Conservation (phyloP, 2,329 filamentous ascomycete species). For the Shiraia bambusicola region DNA sequence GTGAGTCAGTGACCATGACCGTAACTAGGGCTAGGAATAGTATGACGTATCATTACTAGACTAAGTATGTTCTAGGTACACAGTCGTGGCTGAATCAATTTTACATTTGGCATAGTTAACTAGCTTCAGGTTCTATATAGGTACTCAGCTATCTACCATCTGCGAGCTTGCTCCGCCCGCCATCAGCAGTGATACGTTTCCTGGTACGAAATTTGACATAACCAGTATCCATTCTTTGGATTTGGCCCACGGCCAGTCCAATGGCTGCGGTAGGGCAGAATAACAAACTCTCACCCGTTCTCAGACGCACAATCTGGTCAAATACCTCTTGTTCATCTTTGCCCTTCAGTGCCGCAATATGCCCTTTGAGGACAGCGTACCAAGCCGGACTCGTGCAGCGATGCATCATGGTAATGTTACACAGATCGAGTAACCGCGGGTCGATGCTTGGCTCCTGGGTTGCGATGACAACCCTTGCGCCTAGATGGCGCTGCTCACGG, state of each 20-base stretch:
- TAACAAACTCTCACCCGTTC: conserved; percentile 51
- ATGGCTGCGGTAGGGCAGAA: conserved; percentile 51
- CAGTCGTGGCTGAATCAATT: no score
- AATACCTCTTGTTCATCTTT: conserved; percentile 40
- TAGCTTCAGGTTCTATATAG: no score
- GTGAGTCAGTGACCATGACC: no score
- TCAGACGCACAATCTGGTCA: conserved; percentile 47
- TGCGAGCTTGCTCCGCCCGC: conserved; percentile 12
- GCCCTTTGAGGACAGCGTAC: conserved; percentile 45
- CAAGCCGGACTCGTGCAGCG: conserved; percentile 1
- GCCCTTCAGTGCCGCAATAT: conserved; percentile 50
- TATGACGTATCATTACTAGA: no score
- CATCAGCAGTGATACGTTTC: conserved; percentile 47
- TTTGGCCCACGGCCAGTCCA: conserved; percentile 8
- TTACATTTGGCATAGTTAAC: no score
- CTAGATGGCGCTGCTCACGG: conserved; percentile 69
- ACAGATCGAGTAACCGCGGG: conserved; percentile 60
- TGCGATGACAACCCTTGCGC: conserved; percentile 65
- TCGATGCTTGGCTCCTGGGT: conserved; percentile 76
- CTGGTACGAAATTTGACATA: conserved; percentile 44
- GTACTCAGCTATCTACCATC: background rate
- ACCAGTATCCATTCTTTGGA: conserved; percentile 6
- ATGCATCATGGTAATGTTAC: conserved; percentile 4
- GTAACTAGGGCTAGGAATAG: no score
- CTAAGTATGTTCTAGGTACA: no score